Base-by-base conservation (phyloP, 306 rosid species). In the Myrica gale region DNA sequence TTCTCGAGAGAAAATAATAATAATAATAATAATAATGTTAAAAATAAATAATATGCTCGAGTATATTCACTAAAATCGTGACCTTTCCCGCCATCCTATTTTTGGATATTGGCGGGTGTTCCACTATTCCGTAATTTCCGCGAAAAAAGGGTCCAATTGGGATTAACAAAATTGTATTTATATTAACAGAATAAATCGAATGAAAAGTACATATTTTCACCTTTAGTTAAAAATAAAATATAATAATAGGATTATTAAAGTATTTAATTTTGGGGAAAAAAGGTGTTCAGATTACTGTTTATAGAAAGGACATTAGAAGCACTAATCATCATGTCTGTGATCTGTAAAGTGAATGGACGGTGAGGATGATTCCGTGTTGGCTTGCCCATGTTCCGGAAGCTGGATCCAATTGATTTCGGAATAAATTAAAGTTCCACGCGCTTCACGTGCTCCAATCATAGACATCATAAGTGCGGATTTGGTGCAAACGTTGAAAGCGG, bases 391-490 rank as follows among this genome's bases (percentile, higher is more conserved):
- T 76, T 71, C 80, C 65, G 48, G 74, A 73, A 71, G 43, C 63
- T 61, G 71, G 11, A 37, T 57, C 15, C 1, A 32, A 1, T 6
- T 55, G 23, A 4, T 54, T 32, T 9, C 19, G 37, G 53, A 61
- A 58, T 17, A 79, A 68, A 85, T 69, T 9, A 62, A 76, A 23
- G 60, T 23, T n/a, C 67, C 79, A 81, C 85, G 87, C 85, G 83
- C 81, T 77, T 77, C 82, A 67, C 85, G 78, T 75, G 85, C 74
- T 48, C 87, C 87, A 83, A 86, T 86, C 83, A 75, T 67, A 60
- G 39, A 60, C 5, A 6, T 16, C 21, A 42, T 37, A 67, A 72
- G 80, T 75, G 87, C 79, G 74, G 63, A 50, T 70, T 69, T 61
- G 66, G 69, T 15, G 37, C 2, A 32, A 32, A 32, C 37, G 32